Conservation (phyloP, 78 protist species). For the Cavenderia fasciculata region DNA sequence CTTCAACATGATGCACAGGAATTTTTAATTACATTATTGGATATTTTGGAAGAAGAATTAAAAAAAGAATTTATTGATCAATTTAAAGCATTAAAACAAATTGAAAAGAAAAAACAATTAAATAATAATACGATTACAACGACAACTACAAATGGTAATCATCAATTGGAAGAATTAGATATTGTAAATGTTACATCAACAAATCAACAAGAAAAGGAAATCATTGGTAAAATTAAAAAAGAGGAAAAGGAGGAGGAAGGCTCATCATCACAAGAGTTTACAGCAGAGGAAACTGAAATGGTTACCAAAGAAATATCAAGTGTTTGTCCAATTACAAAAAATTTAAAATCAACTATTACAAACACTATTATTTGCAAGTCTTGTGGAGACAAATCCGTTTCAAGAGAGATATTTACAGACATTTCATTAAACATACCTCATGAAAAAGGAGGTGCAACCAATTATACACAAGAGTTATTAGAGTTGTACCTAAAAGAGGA, state of each 20-base stretch:
- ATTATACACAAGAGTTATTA: slow-evolving; percentile 6
- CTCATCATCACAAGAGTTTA: neutral
- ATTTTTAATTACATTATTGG: slow-evolving; percentile 41
- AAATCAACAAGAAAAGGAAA: neutral
- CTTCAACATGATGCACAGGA: slow-evolving; percentile 72
- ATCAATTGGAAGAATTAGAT: neutral
- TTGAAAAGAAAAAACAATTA: neutral
- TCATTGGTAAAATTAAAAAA: neutral
- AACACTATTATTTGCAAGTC: slow-evolving; percentile 11
- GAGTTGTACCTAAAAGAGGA: slow-evolving; percentile 60
- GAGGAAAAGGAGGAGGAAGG: neutral
- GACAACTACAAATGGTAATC: neutral
- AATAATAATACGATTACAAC: neutral
- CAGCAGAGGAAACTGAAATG: neutral
- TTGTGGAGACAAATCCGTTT: slow-evolving; percentile 12
- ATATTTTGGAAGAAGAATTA: slow-evolving; percentile 29
- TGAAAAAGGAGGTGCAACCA: neutral
- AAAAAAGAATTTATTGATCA: neutral
- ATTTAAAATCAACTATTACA: slow-evolving; percentile 34
- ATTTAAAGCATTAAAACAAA: neutral
- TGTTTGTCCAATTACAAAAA: slow-evolving; percentile 32
- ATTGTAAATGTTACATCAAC: neutral
- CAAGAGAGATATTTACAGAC: slow-evolving; percentile 37
- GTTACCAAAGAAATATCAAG: neutral
- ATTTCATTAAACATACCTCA: slow-evolving; percentile 35